Evolutionary conservation across 768 basidiomycete species (phyloP), one percentile per base, ranked within the genome.

Genomic region (Boletus rex-veris): DNA sequence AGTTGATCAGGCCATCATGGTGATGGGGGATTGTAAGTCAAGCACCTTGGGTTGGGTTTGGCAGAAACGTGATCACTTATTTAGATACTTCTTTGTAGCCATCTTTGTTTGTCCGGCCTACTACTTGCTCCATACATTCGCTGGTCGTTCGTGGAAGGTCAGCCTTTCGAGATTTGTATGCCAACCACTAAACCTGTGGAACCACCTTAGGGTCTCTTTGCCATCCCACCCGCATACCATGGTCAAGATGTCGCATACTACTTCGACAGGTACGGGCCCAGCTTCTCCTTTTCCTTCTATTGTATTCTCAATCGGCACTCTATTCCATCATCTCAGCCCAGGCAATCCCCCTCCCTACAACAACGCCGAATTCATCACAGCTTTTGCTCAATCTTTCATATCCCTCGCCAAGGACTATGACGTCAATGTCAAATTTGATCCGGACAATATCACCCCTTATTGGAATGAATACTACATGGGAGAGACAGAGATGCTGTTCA

Each of bases 11-110:
- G 73, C 64, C 3, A 70, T 49, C 12, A 55, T 57, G 8, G 73
- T 74, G 16, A 72, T 73, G 65, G 74, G 73, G 0, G 79, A 80
- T 58, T 61, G 78, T 79, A 50, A 48, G 66, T 57, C 4, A 28
- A 58, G 38, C 5, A 43, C 35, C 30, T 18, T 6, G n/a, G 1
- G 16, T 18, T 6, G n/a, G 1, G 16, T 36, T 18, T 2, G 1
- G 8, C 38, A 7, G 14, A 18, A 15, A 37, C 8, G 1, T 3
- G 6, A 30, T n/a, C 7, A 6, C 35, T 36, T 7, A 38, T 19
- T 30, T 9, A 1, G 19, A 6, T 16, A 21, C 7, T 21, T 3
- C 2, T n/a, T 14, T 39, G 4, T 45, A 75, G 74, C 72, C 1
- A 71, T 72, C 18, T 64, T 75, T 50, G 57, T 69, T 14, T 75